phyloP scores from a whole-genome alignment of 2,329 filamentous ascomycete species.

The Alternaria gansuensis region DNA sequence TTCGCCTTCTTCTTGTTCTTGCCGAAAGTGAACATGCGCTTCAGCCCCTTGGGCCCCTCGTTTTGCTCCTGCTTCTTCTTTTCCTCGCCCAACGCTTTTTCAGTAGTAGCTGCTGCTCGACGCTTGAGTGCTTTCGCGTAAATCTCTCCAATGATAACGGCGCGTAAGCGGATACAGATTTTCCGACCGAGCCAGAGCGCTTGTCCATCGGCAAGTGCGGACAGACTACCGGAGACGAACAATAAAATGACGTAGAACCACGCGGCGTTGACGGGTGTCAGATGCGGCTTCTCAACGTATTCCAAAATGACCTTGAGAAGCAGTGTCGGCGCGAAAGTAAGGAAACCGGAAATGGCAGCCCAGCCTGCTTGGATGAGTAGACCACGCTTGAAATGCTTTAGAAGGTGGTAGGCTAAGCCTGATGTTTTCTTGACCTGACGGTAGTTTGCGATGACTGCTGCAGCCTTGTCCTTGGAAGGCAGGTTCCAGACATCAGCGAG shows the following conservation, averaged over 20 bases:
- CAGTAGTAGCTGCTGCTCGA: slow-evolving; percentile 79
- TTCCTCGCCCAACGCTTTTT: slow-evolving; percentile 73
- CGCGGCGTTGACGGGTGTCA: slow-evolving; percentile 82
- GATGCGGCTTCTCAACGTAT: slow-evolving; percentile 85
- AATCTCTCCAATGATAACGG: slow-evolving; percentile 96
- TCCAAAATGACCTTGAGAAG: slow-evolving; percentile 90
- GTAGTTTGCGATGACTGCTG: slow-evolving; percentile 80
- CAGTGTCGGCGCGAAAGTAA: slow-evolving; percentile 91
- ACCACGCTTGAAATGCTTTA: slow-evolving; percentile 82
- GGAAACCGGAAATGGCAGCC: slow-evolving; percentile 79
- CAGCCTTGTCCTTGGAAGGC: slow-evolving; percentile 85
- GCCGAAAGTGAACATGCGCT: slow-evolving; percentile 64
- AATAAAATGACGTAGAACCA: slow-evolving; percentile 96
- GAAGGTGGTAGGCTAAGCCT: slow-evolving; percentile 78
- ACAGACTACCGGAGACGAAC: slow-evolving; percentile 80
- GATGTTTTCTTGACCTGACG: slow-evolving; percentile 84
- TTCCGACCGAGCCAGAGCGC: slow-evolving; percentile 93
- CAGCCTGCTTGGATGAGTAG: slow-evolving; percentile 81
- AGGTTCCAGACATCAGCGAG: slow-evolving; percentile 92
- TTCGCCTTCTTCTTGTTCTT: slow-evolving; percentile 63
- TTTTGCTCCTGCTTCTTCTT: slow-evolving; percentile 55
- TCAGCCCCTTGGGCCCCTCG: slow-evolving; percentile 54
- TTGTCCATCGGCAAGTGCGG: slow-evolving; percentile 84
- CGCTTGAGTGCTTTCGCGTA: slow-evolving; percentile 94
- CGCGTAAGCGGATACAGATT: slow-evolving; percentile 90